Base-by-base conservation (phyloP, 352 stramenopile species). In the Phytophthora crassamura region DNA sequence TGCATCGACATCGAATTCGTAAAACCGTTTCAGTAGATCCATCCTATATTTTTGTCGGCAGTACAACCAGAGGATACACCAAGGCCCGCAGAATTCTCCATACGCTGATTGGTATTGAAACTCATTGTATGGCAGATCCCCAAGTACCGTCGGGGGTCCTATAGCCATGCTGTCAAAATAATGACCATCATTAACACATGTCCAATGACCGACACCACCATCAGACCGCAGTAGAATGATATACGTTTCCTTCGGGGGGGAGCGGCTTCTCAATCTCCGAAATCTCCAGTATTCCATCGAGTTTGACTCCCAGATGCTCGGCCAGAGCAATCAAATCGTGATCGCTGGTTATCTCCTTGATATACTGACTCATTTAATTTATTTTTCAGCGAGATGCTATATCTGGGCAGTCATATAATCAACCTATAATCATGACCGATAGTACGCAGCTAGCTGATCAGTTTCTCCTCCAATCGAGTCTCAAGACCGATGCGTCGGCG, bases 11-110 rank as follows among this genome's bases (percentile, higher is more conserved):
- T 30, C 25, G 6, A 30, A 4, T 0, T 30, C 4, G 25, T 5
- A 0, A 5, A 30, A 30, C 4, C 25, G 25, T 4, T 30, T 30
- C 25, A 30, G 25, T 6, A 66, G n/a, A 34, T 66, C 36, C 0
- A 40, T 28, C 30, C 55, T 39, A 28, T 59, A 53, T 2, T 59
- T 15, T 30, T 66, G 58, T 9, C 47, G 58, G 1, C 34, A 22
- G 36, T 66, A 59, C 16, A 66, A 11, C 14, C 14, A 66, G 2
- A 66, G 15, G 2, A 69, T n/a, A 15, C 43, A 52, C 25, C 28
- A 69, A 7, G 60, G 40, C 0, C 61, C 53, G 46, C 52, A 64
- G 20, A 33, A 69, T 35, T 69, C 51, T 14, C 28, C 25, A 10
- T 69, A 55, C 3, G 30, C 39, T 5, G 28, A 5, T 32, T 64